Percentiles rank a stretch among this genome's conserved stretches.
phyloP scores from a whole-genome alignment of 2,329 filamentous ascomycete species.

The Colletotrichum tropicicola region DNA sequence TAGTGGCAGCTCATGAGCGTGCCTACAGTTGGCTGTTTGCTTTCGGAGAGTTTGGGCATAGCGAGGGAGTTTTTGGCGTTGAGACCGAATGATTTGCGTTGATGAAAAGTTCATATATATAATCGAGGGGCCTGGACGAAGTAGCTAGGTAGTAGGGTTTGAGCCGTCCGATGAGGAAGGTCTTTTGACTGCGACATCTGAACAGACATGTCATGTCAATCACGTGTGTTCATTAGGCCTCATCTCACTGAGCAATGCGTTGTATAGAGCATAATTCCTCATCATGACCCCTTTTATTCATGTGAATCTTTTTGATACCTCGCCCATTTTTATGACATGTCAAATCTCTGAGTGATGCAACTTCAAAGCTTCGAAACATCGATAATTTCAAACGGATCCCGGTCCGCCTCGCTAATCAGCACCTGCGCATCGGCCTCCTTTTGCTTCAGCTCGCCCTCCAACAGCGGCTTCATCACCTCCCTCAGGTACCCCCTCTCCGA shows the following conservation, averaged over 20 bases:
- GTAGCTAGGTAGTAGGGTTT: too few species aligned
- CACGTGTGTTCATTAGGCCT: too few species aligned
- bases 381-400: constrained; percentile 88
- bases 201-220: too few species aligned
- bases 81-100: neutral
- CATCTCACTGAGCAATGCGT: too few species aligned
- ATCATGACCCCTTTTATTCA: too few species aligned
- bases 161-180: neutral
- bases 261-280: too few species aligned
- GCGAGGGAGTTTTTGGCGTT: constrained; percentile 23
- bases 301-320: too few species aligned
- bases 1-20: constrained; percentile 21
- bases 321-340: too few species aligned
- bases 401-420: constrained; percentile 79
- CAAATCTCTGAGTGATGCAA: too few species aligned
- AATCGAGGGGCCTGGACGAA: too few species aligned
- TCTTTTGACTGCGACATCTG: too few species aligned
- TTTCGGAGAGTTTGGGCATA: constrained; percentile 1
- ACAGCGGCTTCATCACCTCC: constrained; percentile 72
- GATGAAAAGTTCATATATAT: neutral
- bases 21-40: neutral
- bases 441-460: constrained; percentile 66
- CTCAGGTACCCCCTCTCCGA: constrained; percentile 86
- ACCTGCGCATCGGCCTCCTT: constrained; percentile 66
- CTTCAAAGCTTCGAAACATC: constrained; percentile 51